Evolutionary conservation across 768 basidiomycete genomes (phyloP).

Genomic region (Pleurotus tuber-regium): DNA sequence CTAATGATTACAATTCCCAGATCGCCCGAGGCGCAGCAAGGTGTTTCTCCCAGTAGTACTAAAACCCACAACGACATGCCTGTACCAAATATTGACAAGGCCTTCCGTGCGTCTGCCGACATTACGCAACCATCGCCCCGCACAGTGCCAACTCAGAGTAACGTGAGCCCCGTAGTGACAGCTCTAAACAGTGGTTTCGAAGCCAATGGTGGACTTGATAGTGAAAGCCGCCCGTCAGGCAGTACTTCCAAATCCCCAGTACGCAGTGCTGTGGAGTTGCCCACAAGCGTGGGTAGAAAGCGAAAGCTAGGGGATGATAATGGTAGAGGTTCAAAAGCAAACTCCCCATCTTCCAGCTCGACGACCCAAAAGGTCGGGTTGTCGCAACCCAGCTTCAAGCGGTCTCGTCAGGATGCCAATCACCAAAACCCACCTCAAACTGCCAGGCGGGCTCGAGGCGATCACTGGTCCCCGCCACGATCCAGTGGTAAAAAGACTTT

Average conservation of each 20-base stretch:
- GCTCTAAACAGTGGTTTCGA: background rate
- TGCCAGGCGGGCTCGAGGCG: background rate
- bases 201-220: background rate
- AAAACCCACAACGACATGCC: background rate
- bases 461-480: slow-evolving; percentile 6
- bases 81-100: background rate
- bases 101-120: background rate
- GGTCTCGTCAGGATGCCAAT: background rate
- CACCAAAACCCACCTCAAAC: background rate
- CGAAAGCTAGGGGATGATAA: too few species aligned
- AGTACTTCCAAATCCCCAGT: background rate
- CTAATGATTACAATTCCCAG: too few species aligned
- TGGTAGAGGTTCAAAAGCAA: too few species aligned
- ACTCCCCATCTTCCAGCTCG: background rate
- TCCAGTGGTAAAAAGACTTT: background rate
- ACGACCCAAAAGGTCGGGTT: too few species aligned
- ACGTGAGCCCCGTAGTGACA: background rate
- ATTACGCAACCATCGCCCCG: background rate
- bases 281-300: background rate
- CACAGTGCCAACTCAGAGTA: too few species aligned
- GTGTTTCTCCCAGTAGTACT: background rate
- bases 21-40: too few species aligned
- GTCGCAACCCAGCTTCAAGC: background rate
- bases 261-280: too few species aligned
- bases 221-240: background rate